These are phyloP conservation scores for Quercus suber DNA, from an alignment of 306 rosid species.

Conservation along the genomic window DNA sequence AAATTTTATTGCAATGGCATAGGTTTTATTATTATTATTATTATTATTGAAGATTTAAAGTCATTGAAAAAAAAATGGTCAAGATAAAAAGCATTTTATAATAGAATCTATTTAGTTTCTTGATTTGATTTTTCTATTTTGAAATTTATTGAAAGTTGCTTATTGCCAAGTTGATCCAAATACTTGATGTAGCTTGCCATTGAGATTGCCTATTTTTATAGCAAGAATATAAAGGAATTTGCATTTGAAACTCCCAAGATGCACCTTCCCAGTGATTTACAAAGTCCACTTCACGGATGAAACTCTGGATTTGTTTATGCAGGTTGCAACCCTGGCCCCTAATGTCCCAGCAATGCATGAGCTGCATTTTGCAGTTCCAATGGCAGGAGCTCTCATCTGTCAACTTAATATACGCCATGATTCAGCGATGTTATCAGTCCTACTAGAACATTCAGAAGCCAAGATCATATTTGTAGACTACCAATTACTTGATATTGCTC, in stretches of 20 bases:
- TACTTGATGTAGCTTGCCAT: no score
- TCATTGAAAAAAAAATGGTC: neutral
- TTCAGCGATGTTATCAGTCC: slow-evolving; percentile 46
- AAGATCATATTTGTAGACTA: slow-evolving; percentile 68
- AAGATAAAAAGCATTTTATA: neutral
- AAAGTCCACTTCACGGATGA: neutral
- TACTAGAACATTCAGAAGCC: slow-evolving; percentile 63
- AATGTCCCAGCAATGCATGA: slow-evolving; percentile 91
- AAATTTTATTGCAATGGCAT: neutral
- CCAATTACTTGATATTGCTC: slow-evolving; percentile 57
- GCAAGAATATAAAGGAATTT: no score
- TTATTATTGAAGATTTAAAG: neutral
- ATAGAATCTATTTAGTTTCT: no score
- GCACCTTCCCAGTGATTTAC: no score
- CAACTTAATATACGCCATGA: slow-evolving; percentile 69
- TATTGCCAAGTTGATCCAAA: neutral
- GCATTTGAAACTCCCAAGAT: no score
- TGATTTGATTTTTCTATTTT: neutral
- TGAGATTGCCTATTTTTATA: no score
- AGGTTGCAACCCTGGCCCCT: slow-evolving; percentile 84
- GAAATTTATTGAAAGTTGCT: neutral
- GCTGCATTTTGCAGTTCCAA: slow-evolving; percentile 89
- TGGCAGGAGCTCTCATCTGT: slow-evolving; percentile 82
- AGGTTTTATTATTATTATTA: neutral
- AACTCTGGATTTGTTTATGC: slow-evolving; percentile 20